Evolutionary conservation across 1,284 basidiomycete species (phyloP), one percentile per base, ranked within the genome.

Genomic region (Pisolithus thermaeus): DNA sequence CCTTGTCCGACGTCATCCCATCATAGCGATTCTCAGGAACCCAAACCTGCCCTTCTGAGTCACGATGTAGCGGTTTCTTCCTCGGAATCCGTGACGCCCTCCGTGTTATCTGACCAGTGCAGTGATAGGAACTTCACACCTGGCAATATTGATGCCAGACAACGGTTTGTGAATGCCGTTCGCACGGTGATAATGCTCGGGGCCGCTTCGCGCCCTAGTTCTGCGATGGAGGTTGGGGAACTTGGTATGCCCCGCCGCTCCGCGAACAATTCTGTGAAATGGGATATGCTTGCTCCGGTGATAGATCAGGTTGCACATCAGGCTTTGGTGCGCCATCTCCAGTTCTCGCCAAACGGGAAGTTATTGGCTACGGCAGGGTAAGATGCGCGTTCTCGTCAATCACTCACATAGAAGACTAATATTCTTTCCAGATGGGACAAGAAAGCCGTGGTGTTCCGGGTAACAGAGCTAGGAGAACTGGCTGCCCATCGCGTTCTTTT

Each of bases 291-390:
- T n/a, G n/a, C n/a, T n/a, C n/a, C n/a, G n/a, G n/a, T n/a, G n/a
- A n/a, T n/a, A n/a, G n/a, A n/a, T n/a, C n/a, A n/a, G n/a, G n/a
- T n/a, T n/a, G 80, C 81, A 11, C 85, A 88, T 65, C 69, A 74
- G 52, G 84, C 81, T 16, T 73, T 87, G 22, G 84, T 87, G 7
- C 68, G 81, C 48, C 83, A 87, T 63, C 61, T 87, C 61, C 79
- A 86, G 61, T 88, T 87, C 68, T 86, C 83, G 5, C 84, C 83
- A 0, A 77, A 85, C 64, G 85, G 85, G 25, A 80, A 77, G 59
- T 84, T 76, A 58, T 63, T 88, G 56, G 84, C 84, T 2, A 87
- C 84, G 3, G 83, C 81, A n/a, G 83, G 81, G 81, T 83, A 53
- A 27, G n/a, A n/a, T n/a, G n/a, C n/a, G n/a, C n/a, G n/a, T n/a